phyloP scores from a whole-genome alignment of 768 basidiomycete species.

The Termitomyces sp. region DNA sequence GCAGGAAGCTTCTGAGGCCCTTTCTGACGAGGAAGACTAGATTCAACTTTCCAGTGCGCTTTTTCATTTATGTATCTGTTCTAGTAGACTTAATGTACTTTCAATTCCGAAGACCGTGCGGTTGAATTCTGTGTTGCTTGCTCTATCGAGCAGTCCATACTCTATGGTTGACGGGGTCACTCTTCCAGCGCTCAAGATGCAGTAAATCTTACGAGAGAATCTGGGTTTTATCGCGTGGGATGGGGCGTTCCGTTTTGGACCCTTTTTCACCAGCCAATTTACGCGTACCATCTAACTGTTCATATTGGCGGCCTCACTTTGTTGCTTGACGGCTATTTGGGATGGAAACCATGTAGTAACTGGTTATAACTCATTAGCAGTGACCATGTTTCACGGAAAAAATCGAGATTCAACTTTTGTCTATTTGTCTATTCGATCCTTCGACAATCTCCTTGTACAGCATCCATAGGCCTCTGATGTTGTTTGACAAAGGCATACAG shows the following conservation, averaged over 20 bases:
- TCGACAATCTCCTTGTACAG: background rate
- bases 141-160: background rate
- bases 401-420: background rate
- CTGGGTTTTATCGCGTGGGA: no score
- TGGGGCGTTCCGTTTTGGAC: background rate
- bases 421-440: background rate
- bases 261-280: no score
- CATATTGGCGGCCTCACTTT: background rate
- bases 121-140: constrained; percentile 16
- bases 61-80: constrained; percentile 7
- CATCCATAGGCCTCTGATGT: no score
- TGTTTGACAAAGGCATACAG: constrained; percentile 20
- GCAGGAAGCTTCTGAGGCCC: constrained; percentile 43
- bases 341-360: background rate
- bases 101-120: background rate
- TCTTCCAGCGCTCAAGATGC: no score
- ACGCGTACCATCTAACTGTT: background rate
- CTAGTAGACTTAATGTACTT: constrained; percentile 4
- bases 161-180: background rate
- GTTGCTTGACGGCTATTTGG: background rate
- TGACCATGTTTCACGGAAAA: background rate
- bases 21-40: constrained; percentile 58
- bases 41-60: constrained; percentile 15
- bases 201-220: background rate
- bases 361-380: background rate